Percentiles rank a stretch among this genome's conserved stretches.
These are phyloP conservation scores for Pseudisothecium myosuroides DNA, from an alignment of 225 moss, liverwort and hornwort species.

Conservation along the genomic window DNA sequence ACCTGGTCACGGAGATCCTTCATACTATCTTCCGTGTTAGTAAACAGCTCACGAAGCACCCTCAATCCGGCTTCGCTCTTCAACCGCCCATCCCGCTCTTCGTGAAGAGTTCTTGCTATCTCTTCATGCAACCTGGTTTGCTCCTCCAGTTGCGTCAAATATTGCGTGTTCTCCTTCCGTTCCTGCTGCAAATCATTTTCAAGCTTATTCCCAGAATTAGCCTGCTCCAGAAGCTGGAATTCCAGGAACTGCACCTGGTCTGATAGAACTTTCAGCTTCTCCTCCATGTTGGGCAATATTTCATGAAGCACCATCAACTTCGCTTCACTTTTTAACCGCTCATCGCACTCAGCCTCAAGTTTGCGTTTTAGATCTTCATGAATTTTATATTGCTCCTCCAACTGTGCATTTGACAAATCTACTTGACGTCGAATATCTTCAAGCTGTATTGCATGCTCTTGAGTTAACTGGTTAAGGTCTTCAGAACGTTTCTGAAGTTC, in stretches of 20 bases:
- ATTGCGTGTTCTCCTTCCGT: not conserved
- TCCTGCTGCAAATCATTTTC: conserved; percentile 26
- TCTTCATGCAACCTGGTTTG: conserved; percentile 31
- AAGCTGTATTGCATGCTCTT: conserved; percentile 19
- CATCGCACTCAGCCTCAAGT: conserved; percentile 20
- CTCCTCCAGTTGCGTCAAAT: conserved; percentile 16
- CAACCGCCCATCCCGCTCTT: conserved; percentile 32
- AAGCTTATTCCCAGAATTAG: conserved; percentile 20
- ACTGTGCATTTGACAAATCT: conserved; percentile 1
- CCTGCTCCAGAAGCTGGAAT: conserved; percentile 28
- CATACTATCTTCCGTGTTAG: conserved; percentile 8
- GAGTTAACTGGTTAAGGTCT: not conserved
- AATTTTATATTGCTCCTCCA: not conserved
- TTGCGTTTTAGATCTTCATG: conserved; percentile 9
- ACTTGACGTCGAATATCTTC: conserved; percentile 41
- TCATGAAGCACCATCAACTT: conserved; percentile 21
- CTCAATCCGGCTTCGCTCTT: conserved; percentile 22
- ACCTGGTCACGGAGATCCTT: conserved; percentile 41
- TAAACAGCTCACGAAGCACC: conserved; percentile 16
- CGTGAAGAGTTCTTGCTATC: conserved; percentile 21
- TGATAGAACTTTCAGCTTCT: conserved; percentile 7
- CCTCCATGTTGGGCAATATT: conserved; percentile 8
- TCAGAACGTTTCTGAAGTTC: not conserved
- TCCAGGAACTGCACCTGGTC: conserved; percentile 31
- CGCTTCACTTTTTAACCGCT: conserved; percentile 24